Evolutionary conservation across 768 basidiomycete genomes (phyloP), one percentile per base, ranked within the genome.

Genomic region (Mycena crocata): DNA sequence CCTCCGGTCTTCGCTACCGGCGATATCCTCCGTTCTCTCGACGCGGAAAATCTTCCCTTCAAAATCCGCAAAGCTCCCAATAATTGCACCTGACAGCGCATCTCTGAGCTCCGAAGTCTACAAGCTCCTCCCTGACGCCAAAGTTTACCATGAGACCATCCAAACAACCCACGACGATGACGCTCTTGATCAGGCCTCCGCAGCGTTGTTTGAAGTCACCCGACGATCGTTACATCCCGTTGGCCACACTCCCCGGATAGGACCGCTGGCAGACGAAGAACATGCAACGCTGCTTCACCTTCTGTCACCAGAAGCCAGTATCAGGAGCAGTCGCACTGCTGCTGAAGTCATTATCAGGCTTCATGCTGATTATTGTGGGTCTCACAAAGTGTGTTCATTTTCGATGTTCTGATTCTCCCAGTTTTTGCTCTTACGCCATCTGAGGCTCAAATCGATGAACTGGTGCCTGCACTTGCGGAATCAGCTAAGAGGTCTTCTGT

Each of bases 101-200:
- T 1, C 19, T 26, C 15, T 23, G n/a, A 21, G 5, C 7, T 34
- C 35, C 9, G 5, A 35, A 23, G n/a, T 39, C 2, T 24, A 54
- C 21, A 3, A 19, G 6, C 44, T 45, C 4, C 32, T 32, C 3
- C 17, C 10, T 4, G 7, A 28, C 8, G 31, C 37, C 2, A 21
- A 35, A 30, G 39, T 61, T 6, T 68, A 68, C 44, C 66, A 68
- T 24, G 42, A 60, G 5, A 37, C 58, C 3, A 31, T 69, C 6
- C 62, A 69, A 21, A 30, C 32, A 5, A 69, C 67, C 7, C 57
- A 60, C 21, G 57, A 69, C 9, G 67, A 69, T 24, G 57, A 44
- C 15, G 14, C 42, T 23, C 56, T 69, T 5, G 64, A 69, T 50
- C 30, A 65, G 2, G 55, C 67, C 6, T 42, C 67, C 0, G 63